phyloP scores from a whole-genome alignment of 768 basidiomycete genomes.

The Macrolepiota dolichaula region DNA sequence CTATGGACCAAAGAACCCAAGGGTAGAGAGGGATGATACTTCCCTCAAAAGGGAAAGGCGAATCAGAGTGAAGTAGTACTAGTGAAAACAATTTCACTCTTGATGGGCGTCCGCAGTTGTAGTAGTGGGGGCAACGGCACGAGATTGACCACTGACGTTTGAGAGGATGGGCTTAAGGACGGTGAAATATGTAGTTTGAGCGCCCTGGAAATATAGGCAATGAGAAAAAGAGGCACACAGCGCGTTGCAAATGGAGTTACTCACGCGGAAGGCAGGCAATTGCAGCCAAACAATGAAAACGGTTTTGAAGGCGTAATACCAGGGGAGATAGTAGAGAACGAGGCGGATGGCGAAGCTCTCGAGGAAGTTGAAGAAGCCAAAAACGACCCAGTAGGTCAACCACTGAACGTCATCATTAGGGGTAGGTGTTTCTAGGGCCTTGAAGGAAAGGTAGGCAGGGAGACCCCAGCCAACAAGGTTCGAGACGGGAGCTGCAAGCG shows the following conservation, averaged over 20 bases:
- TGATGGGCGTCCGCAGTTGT: conserved; percentile 43
- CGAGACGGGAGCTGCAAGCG: conserved; percentile 88
- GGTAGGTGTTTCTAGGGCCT: conserved; percentile 86
- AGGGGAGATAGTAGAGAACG: conserved; percentile 89
- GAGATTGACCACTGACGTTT: conserved; percentile 48
- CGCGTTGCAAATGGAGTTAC: conserved; percentile 28
- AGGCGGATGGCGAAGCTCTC: conserved; percentile 82
- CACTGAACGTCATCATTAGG: conserved; percentile 89
- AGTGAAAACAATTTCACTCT: conserved; percentile 23
- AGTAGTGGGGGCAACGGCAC: conserved; percentile 44
- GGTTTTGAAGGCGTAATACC: conserved; percentile 95
- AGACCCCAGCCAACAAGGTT: conserved; percentile 94
- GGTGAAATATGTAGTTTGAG: conserved; percentile 73
- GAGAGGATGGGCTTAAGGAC: conserved; percentile 79
- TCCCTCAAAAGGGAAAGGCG: not conserved
- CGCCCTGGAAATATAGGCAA: conserved; percentile 55
- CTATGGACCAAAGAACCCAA: not conserved
- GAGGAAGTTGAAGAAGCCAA: conserved; percentile 90
- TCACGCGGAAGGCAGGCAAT: conserved; percentile 77
- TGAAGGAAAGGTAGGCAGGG: conserved; percentile 93
- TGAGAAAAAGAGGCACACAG: conserved; percentile 15
- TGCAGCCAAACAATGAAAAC: conserved; percentile 90
- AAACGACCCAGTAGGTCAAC: conserved; percentile 97
- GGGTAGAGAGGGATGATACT: not conserved
- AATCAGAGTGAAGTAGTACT: not conserved